Conservation (phyloP, 2,329 filamentous ascomycete species). For the Fusarium sp. region DNA sequence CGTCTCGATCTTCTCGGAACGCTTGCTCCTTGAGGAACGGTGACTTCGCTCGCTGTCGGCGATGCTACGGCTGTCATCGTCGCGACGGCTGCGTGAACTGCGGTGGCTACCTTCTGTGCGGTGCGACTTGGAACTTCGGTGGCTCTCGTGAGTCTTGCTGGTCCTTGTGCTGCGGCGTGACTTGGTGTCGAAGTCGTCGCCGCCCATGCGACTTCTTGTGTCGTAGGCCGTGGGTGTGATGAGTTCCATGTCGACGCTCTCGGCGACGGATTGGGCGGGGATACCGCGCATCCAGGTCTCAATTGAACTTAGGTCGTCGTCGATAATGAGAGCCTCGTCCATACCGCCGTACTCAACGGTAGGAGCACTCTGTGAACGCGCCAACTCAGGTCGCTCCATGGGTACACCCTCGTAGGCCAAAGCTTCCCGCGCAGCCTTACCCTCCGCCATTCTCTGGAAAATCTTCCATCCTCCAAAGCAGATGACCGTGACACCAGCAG, state of each 20-base stretch:
- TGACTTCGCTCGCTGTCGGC: constrained; percentile 53
- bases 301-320: constrained; percentile 68
- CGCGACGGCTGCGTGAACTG: constrained; percentile 42
- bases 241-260: constrained; percentile 64
- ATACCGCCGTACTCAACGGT: constrained; percentile 50
- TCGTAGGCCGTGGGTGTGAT: constrained; percentile 67
- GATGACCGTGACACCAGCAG: constrained; percentile 92
- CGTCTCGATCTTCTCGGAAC: constrained; percentile 48
- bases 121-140: constrained; percentile 45
- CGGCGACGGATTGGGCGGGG: constrained; percentile 57
- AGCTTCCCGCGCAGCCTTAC: constrained; percentile 48
- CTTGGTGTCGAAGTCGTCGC: constrained; percentile 55
- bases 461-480: constrained; percentile 98
- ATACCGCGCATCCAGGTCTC: constrained; percentile 70
- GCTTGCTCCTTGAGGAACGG: constrained; percentile 48
- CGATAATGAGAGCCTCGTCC: constrained; percentile 67
- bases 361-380: constrained; percentile 45
- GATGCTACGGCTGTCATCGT: constrained; percentile 47
- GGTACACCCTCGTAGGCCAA: constrained; percentile 43
- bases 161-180: constrained; percentile 52
- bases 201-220: constrained; percentile 50
- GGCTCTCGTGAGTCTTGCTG: constrained; percentile 45
- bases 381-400: constrained; percentile 42
- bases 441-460: constrained; percentile 80
- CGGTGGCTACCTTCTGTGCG: constrained; percentile 47